These are phyloP conservation scores for Magnusiomyces paraingens DNA, from an alignment of 1,139 yeast genomes.

Conservation along the genomic window DNA sequence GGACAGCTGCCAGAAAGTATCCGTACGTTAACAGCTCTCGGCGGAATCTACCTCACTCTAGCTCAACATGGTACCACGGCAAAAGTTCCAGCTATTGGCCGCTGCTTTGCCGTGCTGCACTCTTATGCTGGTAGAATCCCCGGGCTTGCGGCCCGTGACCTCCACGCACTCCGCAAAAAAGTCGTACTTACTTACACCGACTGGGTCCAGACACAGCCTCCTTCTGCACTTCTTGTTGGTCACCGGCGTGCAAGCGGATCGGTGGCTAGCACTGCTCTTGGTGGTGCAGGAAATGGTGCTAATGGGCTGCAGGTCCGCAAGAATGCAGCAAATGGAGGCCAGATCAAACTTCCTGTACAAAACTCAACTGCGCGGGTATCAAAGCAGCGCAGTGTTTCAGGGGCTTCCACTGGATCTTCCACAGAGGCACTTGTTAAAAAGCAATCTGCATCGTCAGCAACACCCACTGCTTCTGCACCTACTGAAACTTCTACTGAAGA, in stretches of 20 bases:
- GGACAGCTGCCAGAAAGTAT: not conserved
- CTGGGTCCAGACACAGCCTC: slow-evolving; percentile 3
- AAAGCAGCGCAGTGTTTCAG: not conserved
- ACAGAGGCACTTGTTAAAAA: too few species aligned
- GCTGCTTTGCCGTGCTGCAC: not conserved
- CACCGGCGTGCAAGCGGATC: not conserved
- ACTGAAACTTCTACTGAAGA: not conserved
- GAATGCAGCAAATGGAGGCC: not conserved
- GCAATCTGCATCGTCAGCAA: not conserved
- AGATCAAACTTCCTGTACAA: not conserved
- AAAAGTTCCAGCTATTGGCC: slow-evolving; percentile 2
- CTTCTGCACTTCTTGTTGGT: not conserved
- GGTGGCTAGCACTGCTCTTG: too few species aligned
- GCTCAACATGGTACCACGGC: slow-evolving; percentile 1
- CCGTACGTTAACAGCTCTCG: slow-evolving; percentile 1
- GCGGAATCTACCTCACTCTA: slow-evolving; percentile 4
- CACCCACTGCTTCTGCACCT: not conserved
- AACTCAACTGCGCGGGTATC: not conserved
- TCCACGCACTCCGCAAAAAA: not conserved
- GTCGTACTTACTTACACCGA: slow-evolving; percentile 3
- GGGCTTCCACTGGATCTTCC: not conserved
- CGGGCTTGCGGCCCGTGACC: not conserved
- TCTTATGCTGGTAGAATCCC: not conserved
- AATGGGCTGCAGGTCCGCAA: too few species aligned
- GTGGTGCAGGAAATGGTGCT: not conserved